Evolutionary conservation across 73 alveolate genomes (phyloP).

Genomic region (Loxodes magnus): DNA sequence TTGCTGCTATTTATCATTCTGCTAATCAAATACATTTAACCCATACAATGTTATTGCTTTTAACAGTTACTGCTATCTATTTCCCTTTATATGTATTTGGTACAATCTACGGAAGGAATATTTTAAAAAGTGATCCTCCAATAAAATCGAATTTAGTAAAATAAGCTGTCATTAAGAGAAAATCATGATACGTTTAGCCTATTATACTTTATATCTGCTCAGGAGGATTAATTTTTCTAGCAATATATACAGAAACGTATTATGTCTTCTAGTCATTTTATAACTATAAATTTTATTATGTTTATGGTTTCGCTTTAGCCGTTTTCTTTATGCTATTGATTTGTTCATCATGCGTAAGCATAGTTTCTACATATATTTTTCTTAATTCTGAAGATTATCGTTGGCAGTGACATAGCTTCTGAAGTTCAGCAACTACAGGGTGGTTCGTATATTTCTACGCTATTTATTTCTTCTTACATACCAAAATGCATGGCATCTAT

Average conservation of each 20-base stretch:
- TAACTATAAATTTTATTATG: constrained; percentile 12
- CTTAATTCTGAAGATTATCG: constrained; percentile 12
- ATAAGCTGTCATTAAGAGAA: constrained; percentile 1
- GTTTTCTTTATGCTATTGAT: background rate
- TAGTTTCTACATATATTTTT: constrained; percentile 5
- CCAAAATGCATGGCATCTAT: constrained; percentile 9
- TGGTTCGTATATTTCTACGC: constrained; percentile 2
- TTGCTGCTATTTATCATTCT: constrained; percentile 1
- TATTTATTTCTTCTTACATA: constrained; percentile 6
- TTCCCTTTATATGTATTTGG: constrained; percentile 10
- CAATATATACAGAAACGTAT: constrained; percentile 7
- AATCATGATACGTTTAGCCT: background rate
- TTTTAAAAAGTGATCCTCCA: background rate
- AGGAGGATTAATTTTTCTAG: background rate
- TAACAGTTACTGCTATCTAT: background rate
- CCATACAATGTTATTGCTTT: background rate
- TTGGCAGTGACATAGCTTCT: constrained; percentile 12
- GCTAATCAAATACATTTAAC: constrained; percentile 1
- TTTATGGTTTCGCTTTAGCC: constrained; percentile 8
- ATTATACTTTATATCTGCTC: background rate
- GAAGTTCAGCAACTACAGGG: constrained; percentile 4
- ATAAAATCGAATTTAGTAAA: background rate
- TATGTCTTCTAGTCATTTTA: constrained; percentile 6
- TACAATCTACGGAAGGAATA: background rate
- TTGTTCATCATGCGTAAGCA: constrained; percentile 1